Conservation (phyloP, 2,329 filamentous ascomycete species). For the Aureobasidium lini region DNA sequence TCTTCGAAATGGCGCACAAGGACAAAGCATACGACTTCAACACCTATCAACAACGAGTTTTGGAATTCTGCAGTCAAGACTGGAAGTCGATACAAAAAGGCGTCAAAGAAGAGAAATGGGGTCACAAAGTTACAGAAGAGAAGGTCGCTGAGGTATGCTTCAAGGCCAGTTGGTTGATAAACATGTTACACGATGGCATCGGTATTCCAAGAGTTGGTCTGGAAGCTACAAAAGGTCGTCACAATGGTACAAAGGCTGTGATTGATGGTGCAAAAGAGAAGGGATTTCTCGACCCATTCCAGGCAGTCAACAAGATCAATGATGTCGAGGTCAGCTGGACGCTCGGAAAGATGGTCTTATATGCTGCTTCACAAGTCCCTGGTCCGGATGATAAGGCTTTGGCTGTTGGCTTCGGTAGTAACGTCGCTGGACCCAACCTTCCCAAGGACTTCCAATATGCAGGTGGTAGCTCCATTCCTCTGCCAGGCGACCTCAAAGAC, state of each 20-base stretch:
- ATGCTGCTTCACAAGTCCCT: constrained; percentile 81
- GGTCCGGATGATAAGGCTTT: constrained; percentile 48
- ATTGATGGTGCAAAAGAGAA: constrained; percentile 62
- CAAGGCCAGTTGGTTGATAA: constrained; percentile 97
- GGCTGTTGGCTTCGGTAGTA: constrained; percentile 90
- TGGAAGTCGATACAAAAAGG: constrained; percentile 70
- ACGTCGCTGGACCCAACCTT: constrained; percentile 48
- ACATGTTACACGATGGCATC: constrained; percentile 90
- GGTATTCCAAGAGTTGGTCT: constrained; percentile 80
- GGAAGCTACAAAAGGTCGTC: constrained; percentile 45
- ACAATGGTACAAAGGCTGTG: constrained; percentile 66
- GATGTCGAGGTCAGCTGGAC: constrained; percentile 96
- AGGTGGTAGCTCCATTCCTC: constrained; percentile 45
- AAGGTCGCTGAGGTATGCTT: constrained; percentile 87
- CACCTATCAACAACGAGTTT: constrained; percentile 78
- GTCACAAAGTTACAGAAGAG: constrained; percentile 64
- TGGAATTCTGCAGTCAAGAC: constrained; percentile 74
- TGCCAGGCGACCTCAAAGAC: constrained; percentile 30
- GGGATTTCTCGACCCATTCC: constrained; percentile 77
- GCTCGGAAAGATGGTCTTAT: constrained; percentile 89
- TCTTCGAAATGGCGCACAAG: constrained; percentile 72
- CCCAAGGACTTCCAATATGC: constrained; percentile 73
- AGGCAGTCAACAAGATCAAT: constrained; percentile 86
- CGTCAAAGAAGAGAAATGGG: constrained; percentile 59
- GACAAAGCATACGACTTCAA: constrained; percentile 80